Conservation (phyloP, 768 basidiomycete genomes). For the Mycena vulgaris region DNA sequence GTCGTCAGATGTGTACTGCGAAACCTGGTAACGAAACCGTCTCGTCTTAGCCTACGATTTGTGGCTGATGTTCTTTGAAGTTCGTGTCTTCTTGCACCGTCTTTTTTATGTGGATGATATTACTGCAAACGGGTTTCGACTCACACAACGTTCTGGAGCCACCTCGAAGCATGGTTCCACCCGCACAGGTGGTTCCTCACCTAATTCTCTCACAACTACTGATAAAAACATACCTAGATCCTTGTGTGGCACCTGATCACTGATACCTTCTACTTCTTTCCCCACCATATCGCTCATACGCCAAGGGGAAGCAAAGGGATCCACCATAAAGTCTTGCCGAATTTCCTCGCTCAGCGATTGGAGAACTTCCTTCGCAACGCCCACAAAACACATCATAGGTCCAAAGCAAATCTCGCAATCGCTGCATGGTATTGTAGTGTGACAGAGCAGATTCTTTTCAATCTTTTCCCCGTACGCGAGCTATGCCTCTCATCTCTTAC, state of each 20-base stretch:
- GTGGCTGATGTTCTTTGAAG: background rate
- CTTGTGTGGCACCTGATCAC: constrained; percentile 19
- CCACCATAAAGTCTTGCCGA: constrained; percentile 27
- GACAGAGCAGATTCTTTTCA: constrained; percentile 22
- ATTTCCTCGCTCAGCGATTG: constrained; percentile 5
- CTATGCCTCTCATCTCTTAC: background rate
- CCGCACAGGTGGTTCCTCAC: constrained; percentile 9
- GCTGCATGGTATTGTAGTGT: constrained; percentile 32
- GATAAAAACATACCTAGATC: background rate
- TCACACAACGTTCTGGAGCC: constrained; percentile 15
- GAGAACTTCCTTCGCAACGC: constrained; percentile 25
- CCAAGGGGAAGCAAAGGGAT: constrained; percentile 21
- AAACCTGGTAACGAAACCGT: background rate
- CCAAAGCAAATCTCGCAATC: constrained; percentile 28
- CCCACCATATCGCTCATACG: constrained; percentile 23
- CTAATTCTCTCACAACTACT: background rate
- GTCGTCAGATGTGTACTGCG: constrained; percentile 9
- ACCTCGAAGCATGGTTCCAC: constrained; percentile 22
- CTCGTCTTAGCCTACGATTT: background rate
- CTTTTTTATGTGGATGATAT: constrained; percentile 22
- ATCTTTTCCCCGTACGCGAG: constrained; percentile 18
- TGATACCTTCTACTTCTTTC: constrained; percentile 28
- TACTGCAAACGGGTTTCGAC: constrained; percentile 27
- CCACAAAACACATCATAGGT: constrained; percentile 20
- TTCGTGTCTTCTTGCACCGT: constrained; percentile 13